phyloP scores from a whole-genome alignment of 352 stramenopile species.

The Phytophthora lateralis region DNA sequence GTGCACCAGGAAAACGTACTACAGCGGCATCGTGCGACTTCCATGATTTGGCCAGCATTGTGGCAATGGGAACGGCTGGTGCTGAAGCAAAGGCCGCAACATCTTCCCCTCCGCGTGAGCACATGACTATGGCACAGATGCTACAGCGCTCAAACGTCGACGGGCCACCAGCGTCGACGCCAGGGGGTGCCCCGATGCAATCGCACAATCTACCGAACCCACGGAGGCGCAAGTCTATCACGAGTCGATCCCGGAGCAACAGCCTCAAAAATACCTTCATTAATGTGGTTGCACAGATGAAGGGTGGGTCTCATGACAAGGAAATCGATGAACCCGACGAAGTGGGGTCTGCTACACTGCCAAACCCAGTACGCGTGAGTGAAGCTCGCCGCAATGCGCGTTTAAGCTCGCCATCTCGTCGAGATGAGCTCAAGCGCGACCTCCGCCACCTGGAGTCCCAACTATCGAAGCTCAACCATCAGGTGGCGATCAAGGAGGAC shows the following conservation, averaged over 20 bases:
- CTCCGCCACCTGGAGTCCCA: constrained; percentile 66
- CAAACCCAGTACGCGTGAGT: constrained; percentile 34
- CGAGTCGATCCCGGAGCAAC: constrained; percentile 68
- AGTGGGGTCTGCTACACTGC: constrained; percentile 40
- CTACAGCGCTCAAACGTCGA: constrained; percentile 37
- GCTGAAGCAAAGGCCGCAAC: constrained; percentile 26
- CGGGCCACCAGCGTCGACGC: constrained; percentile 6
- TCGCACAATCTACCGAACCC: constrained; percentile 46
- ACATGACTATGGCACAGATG: constrained; percentile 45
- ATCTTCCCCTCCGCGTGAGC: constrained; percentile 27
- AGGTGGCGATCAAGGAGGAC: constrained; percentile 72
- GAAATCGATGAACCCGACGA: constrained; percentile 28
- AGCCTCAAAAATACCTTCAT: constrained; percentile 67
- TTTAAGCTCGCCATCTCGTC: constrained; percentile 40
- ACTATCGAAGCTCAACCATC: constrained; percentile 62
- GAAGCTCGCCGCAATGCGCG: constrained; percentile 27
- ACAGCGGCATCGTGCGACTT: constrained; percentile 52
- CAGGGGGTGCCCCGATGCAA: constrained; percentile 5
- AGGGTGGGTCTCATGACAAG: constrained; percentile 44
- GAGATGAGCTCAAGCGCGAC: constrained; percentile 61
- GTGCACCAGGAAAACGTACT: constrained; percentile 24
- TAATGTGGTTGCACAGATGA: constrained; percentile 70
- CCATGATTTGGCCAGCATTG: constrained; percentile 54
- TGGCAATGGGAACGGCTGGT: constrained; percentile 37
- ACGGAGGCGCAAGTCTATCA: constrained; percentile 58